phyloP scores from a whole-genome alignment of 2,329 filamentous ascomycete genomes.

The Fusarium sp. region DNA sequence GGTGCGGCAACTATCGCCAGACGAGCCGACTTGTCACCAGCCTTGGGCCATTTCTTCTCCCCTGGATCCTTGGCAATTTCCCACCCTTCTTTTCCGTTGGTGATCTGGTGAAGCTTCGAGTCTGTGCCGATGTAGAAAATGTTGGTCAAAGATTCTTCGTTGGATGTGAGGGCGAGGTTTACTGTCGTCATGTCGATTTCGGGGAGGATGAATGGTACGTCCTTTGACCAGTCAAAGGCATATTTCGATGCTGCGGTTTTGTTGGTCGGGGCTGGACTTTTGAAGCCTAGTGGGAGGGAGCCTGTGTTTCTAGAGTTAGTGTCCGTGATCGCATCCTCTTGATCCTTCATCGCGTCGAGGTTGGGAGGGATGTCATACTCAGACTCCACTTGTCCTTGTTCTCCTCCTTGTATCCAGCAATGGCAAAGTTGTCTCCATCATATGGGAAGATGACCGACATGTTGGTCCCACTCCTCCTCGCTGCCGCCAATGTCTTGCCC shows the following conservation, averaged over 20 bases:
- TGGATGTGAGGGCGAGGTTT: neutral
- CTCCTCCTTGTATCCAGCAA: neutral
- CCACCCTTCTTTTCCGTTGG: neutral
- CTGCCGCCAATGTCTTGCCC: conserved; percentile 11
- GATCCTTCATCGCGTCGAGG: neutral
- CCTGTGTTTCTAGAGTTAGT: conserved; percentile 4
- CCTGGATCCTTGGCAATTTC: neutral
- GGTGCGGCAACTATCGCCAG: conserved; percentile 21
- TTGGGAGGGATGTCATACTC: neutral
- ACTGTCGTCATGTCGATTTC: conserved; percentile 4
- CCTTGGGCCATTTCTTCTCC: conserved; percentile 15
- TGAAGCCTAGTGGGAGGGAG: conserved; percentile 24
- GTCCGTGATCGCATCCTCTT: fast-evolving
- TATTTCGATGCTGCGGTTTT: conserved; percentile 15
- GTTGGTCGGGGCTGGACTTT: conserved; percentile 27
- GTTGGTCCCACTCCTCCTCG: conserved; percentile 19
- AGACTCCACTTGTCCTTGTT: conserved; percentile 2
- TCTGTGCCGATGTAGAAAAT: conserved; percentile 27
- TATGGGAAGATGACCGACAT: conserved; percentile 32
- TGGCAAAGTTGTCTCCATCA: conserved; percentile 22
- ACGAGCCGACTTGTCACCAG: conserved; percentile 11
- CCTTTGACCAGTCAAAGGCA: conserved; percentile 8
- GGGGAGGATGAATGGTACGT: neutral
- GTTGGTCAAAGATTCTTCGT: neutral
- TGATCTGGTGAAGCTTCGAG: neutral